Percentiles rank a stretch among this genome's conserved stretches.
These are phyloP conservation scores for Penicillium cinerascens DNA, from an alignment of 495 filamentous ascomycete genomes.

Conservation along the genomic window DNA sequence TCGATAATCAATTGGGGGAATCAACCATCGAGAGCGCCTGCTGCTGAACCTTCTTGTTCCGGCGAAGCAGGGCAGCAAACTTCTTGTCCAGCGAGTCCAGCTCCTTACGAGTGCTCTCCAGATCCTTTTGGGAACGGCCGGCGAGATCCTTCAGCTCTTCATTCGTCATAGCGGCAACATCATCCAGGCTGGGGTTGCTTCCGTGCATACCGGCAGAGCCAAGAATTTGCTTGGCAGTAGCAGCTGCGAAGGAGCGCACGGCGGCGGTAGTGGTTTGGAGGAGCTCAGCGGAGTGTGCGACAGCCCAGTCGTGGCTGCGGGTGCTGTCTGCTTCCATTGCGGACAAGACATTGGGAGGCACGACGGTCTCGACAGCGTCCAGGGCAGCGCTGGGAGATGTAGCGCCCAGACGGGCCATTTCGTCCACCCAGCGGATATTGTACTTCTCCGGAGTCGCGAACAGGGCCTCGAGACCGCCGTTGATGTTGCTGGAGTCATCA, in stretches of 20 bases:
- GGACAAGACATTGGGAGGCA: constrained; percentile 41
- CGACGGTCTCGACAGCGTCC: constrained; percentile 18
- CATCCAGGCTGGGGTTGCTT: constrained; percentile 35
- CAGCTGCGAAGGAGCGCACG: constrained; percentile 42
- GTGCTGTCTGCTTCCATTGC: constrained; percentile 45
- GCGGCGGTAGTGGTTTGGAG: constrained; percentile 42
- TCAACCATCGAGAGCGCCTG: constrained; percentile 29
- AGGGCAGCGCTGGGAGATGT: constrained; percentile 25
- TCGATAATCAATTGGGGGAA: background rate
- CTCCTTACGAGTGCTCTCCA: constrained; percentile 43
- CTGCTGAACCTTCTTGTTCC: constrained; percentile 47
- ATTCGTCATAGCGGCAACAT: constrained; percentile 41
- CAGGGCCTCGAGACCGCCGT: constrained; percentile 42
- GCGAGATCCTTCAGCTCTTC: constrained; percentile 39
- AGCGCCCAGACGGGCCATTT: constrained; percentile 22
- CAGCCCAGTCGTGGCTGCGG: constrained; percentile 44
- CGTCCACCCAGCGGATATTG: constrained; percentile 43
- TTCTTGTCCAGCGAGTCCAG: constrained; percentile 45
- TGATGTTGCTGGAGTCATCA: constrained; percentile 38
- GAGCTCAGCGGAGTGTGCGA: constrained; percentile 41
- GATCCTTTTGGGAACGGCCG: constrained; percentile 38
- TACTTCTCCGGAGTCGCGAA: constrained; percentile 43
- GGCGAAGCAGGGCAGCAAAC: constrained; percentile 44
- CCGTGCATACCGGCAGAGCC: constrained; percentile 33
- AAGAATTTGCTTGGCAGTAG: constrained; percentile 42